Conservation (phyloP, 140 eudicot genomes). For the Cichorium intybus region DNA sequence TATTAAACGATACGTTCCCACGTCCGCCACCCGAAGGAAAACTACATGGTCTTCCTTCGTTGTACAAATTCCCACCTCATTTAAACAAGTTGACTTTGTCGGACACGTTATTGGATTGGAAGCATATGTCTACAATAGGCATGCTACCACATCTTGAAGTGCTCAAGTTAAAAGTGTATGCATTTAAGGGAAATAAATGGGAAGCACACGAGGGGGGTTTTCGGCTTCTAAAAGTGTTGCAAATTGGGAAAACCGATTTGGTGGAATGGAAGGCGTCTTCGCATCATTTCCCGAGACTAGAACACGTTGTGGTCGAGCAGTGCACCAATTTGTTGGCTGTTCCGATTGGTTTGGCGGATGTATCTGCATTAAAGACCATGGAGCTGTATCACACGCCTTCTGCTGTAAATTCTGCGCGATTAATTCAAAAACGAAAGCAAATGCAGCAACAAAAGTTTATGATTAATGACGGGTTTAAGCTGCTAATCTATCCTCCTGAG, state of each 20-base stretch:
- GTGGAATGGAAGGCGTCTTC: constrained; percentile 62
- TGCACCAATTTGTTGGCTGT: constrained; percentile 38
- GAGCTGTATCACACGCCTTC: constrained; percentile 44
- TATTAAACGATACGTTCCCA: constrained; percentile 61
- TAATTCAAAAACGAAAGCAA: constrained; percentile 35
- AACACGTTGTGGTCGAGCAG: constrained; percentile 40
- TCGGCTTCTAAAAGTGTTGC: constrained; percentile 45
- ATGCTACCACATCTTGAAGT: constrained; percentile 67
- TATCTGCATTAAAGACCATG: constrained; percentile 43
- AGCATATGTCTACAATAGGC: constrained; percentile 54
- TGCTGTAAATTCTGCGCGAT: constrained; percentile 48
- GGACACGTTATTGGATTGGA: constrained; percentile 67
- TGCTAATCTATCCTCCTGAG: constrained; percentile 55
- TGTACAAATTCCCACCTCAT: constrained; percentile 59
- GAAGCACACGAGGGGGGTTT: constrained; percentile 55
- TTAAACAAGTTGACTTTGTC: constrained; percentile 55
- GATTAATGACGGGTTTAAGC: constrained; percentile 39
- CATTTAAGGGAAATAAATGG: constrained; percentile 58
- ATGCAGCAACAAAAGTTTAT: constrained; percentile 13
- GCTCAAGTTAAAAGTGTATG: constrained; percentile 55
- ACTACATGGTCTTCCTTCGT: constrained; percentile 41
- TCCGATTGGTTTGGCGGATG: constrained; percentile 51
- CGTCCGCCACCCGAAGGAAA: constrained; percentile 43
- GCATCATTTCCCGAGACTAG: constrained; percentile 65
- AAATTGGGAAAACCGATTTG: constrained; percentile 55